These are phyloP conservation scores for Crithidia mellificae DNA, from an alignment of 208 protist genomes.

Conservation along the genomic window DNA sequence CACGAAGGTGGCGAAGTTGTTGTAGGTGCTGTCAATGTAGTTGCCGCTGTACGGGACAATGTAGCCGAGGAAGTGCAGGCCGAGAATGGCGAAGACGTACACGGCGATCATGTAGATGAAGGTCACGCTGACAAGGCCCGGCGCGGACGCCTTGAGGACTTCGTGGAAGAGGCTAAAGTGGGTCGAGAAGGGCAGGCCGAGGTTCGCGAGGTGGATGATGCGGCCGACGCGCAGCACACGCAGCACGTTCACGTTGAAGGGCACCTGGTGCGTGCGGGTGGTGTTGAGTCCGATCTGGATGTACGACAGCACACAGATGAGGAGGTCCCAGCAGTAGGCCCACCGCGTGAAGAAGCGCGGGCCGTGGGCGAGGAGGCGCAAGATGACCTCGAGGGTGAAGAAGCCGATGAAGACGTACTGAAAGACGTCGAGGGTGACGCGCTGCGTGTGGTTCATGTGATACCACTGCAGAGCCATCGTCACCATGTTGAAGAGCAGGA, in stretches of 20 bases:
- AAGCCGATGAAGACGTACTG: constrained; percentile 88
- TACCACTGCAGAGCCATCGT: constrained; percentile 91
- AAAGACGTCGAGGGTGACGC: constrained; percentile 49
- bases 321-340: constrained; percentile 87
- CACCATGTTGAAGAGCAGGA: constrained; percentile 79
- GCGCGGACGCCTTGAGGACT: constrained; percentile 65
- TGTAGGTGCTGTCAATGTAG: constrained; percentile 79
- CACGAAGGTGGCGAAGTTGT: constrained; percentile 87
- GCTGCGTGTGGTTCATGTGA: constrained; percentile 52
- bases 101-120: constrained; percentile 80
- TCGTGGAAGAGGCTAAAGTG: constrained; percentile 68
- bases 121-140: constrained; percentile 76
- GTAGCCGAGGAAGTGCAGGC: constrained; percentile 88
- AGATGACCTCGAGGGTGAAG: constrained; percentile 86
- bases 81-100: constrained; percentile 90
- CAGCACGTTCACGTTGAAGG: constrained; percentile 89
- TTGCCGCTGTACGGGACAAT: constrained; percentile 61
- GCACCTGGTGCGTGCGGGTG: constrained; percentile 48
- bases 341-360: constrained; percentile 76
- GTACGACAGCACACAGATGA: constrained; percentile 74
- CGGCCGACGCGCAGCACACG: constrained; percentile 83
- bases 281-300: constrained; percentile 82
- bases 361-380: constrained; percentile 78
- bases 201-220: constrained; percentile 60
- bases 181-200: constrained; percentile 53